These are phyloP conservation scores for Neurospora sp. DNA, from an alignment of 495 filamentous ascomycete species.

Conservation along the genomic window DNA sequence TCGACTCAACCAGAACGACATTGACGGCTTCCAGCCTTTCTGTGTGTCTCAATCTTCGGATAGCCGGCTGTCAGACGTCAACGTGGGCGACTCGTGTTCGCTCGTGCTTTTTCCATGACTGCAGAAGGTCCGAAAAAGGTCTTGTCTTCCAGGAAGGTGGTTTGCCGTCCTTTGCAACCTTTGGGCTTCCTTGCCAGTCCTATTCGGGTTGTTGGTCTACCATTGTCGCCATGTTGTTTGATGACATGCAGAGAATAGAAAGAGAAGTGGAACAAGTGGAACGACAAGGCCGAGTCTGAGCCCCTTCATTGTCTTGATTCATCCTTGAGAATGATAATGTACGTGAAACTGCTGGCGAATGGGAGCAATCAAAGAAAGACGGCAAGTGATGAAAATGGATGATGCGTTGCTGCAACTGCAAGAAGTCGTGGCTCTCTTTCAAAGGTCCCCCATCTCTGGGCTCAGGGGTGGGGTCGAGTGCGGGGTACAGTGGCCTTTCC, in stretches of 20 bases:
- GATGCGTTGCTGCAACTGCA: slow-evolving; percentile 34
- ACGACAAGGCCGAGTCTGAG: background rate
- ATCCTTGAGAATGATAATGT: background rate
- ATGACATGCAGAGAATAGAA: background rate
- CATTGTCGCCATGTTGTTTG: background rate
- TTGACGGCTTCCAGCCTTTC: background rate
- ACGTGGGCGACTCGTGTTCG: slow-evolving; percentile 15
- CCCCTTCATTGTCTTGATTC: slow-evolving; percentile 6
- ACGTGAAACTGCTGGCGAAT: too few species aligned
- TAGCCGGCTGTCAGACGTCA: slow-evolving; percentile 4
- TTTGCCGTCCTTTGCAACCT: slow-evolving; percentile 1
- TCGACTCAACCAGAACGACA: background rate
- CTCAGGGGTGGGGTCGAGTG: background rate
- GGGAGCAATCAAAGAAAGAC: slow-evolving; percentile 3
- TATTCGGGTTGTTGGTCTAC: background rate
- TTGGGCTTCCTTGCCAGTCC: background rate
- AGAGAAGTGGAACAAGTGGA: background rate
- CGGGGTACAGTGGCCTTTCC: background rate
- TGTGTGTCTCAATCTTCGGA: background rate
- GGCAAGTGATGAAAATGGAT: slow-evolving; percentile 2
- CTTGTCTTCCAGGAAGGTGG: background rate
- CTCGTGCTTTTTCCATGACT: background rate
- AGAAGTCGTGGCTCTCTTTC: slow-evolving; percentile 29
- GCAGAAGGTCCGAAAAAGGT: background rate
- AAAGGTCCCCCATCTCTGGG: slow-evolving; percentile 12